Evolutionary conservation across 129 eudicot genomes (phyloP).

Genomic region (Heracleum sosnowskyi): DNA sequence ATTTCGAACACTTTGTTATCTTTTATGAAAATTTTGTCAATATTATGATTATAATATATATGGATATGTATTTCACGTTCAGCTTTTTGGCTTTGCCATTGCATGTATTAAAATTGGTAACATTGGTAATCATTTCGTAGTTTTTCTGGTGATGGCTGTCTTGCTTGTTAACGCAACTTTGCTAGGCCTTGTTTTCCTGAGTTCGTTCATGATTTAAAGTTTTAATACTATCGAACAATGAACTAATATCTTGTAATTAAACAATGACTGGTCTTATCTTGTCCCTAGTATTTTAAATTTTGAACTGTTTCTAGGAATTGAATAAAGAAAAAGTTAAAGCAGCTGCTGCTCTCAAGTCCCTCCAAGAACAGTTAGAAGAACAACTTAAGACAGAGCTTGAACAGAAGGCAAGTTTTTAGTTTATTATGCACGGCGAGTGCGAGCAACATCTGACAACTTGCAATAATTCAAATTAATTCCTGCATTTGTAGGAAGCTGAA

Average conservation of each 20-base stretch:
- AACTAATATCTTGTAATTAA: neutral
- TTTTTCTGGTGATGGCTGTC: neutral
- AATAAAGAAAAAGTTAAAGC: conserved; percentile 81
- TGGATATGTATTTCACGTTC: no score
- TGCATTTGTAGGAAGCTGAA: conserved; percentile 58
- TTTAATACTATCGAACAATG: neutral
- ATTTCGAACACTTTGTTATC: neutral
- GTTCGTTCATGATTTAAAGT: neutral
- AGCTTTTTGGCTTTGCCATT: neutral
- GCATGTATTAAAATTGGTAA: neutral
- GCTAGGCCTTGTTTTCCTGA: neutral
- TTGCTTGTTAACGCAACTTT: neutral
- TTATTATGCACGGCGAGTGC: conserved; percentile 3
- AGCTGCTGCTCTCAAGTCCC: conserved; percentile 95
- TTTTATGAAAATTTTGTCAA: no score
- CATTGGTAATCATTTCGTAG: neutral
- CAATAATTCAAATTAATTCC: neutral
- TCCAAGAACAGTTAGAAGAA: conserved; percentile 80
- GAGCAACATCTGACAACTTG: conserved; percentile 3
- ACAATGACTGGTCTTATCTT: neutral
- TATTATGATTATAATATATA: no score
- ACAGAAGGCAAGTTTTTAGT: conserved; percentile 46
- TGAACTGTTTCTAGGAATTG: conserved; percentile 49
- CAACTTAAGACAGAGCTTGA: conserved; percentile 67
- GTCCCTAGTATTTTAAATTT: conserved; percentile 19